Evolutionary conservation across 805 yeast genomes (phyloP).

Genomic region (Maudiozyma serrabonitensis): DNA sequence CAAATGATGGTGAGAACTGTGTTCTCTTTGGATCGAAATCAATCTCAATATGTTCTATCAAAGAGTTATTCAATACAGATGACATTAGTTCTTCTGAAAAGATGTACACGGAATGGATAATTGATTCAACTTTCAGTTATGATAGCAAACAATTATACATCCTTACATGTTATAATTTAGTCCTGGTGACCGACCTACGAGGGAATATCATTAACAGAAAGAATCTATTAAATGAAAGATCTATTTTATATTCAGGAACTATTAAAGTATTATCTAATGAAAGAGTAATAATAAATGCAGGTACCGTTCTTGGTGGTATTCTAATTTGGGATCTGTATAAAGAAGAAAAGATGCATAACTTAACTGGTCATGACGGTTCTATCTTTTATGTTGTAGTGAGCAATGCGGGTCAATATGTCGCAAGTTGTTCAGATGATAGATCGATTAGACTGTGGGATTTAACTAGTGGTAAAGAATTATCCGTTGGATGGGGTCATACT

Average conservation of each 20-base stretch:
- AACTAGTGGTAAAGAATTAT: conserved; percentile 44
- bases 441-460: conserved; percentile 72
- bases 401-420: conserved; percentile 41
- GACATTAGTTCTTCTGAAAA: conserved; percentile 32
- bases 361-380: conserved; percentile 82
- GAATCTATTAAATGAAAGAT: conserved; percentile 52
- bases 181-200: conserved; percentile 24
- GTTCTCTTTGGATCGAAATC: conserved; percentile 68
- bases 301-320: conserved; percentile 88
- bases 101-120: conserved; percentile 72
- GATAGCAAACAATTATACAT: conserved; percentile 35
- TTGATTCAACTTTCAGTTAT: conserved; percentile 43
- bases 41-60: conserved; percentile 34
- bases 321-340: conserved; percentile 59
- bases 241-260: conserved; percentile 82
- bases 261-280: conserved; percentile 38
- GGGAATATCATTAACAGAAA: conserved; percentile 21
- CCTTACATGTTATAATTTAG: conserved; percentile 72
- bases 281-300: conserved; percentile 60
- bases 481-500: conserved; percentile 93
- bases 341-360: conserved; percentile 38
- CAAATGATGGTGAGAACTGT: conserved; percentile 23
- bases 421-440: conserved; percentile 90
- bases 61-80: conserved; percentile 19
- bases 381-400: conserved; percentile 73